A percentile compares a stretch with the other conserved stretches of the same genome.
Evolutionary conservation across 129 eudicot genomes (phyloP).

Genomic region (Arctium minus): DNA sequence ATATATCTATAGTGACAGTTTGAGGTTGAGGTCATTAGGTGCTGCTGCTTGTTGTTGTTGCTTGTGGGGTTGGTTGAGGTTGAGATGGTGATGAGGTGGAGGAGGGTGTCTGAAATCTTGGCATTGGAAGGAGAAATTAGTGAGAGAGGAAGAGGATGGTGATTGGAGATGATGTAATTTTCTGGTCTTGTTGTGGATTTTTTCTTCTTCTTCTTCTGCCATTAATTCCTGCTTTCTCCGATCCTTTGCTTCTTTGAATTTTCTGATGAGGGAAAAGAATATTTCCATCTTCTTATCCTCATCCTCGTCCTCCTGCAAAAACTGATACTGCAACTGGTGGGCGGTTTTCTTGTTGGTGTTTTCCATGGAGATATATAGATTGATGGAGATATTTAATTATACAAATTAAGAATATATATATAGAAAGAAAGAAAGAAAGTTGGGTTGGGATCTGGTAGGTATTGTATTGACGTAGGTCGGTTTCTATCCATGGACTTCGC

Average conservation of each 20-base stretch:
- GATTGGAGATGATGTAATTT: constrained; percentile 15
- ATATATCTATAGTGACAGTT: constrained; percentile 10
- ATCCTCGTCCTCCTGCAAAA: background rate
- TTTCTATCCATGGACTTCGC: background rate
- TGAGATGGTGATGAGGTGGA: background rate
- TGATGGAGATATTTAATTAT: too few relatives aligned
- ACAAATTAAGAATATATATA: too few relatives aligned
- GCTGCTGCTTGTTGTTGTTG: background rate
- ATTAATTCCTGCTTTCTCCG: constrained; percentile 6
- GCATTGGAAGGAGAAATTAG: constrained; percentile 3
- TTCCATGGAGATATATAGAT: constrained; percentile 15
- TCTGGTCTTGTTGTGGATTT: background rate
- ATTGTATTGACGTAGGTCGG: background rate
- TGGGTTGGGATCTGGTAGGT: background rate
- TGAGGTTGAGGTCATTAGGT: constrained; percentile 14
- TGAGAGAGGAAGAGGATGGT: constrained; percentile 11
- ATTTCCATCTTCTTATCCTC: constrained; percentile 48
- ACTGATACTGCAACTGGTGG: background rate
- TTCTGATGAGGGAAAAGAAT: constrained; percentile 30
- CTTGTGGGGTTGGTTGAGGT: background rate
- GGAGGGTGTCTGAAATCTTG: constrained; percentile 27
- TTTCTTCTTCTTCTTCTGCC: constrained; percentile 7
- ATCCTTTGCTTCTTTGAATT: constrained; percentile 27
- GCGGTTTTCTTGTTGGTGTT: background rate
- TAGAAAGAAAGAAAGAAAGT: background rate